phyloP scores from a whole-genome alignment of 2,329 filamentous ascomycete species.

The Beauveria pseudobassiana region DNA sequence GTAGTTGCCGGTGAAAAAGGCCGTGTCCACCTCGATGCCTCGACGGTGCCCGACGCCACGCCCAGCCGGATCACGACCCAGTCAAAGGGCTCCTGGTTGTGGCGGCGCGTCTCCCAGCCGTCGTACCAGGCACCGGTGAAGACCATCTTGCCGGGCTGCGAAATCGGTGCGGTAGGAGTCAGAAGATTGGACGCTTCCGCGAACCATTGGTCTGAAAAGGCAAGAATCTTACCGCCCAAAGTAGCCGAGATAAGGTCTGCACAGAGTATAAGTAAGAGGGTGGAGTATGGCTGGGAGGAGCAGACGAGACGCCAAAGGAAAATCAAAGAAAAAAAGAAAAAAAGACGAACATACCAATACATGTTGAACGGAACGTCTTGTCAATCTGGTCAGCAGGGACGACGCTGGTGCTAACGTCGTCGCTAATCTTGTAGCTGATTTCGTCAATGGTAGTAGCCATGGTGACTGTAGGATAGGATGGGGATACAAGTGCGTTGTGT shows the following conservation, averaged over 20 bases:
- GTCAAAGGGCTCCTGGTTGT: slow-evolving; percentile 58
- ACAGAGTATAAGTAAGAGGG: not conserved
- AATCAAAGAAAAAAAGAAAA: too few species aligned
- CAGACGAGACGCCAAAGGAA: too few species aligned
- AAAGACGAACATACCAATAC: slow-evolving; percentile 44
- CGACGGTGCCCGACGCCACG: slow-evolving; percentile 62
- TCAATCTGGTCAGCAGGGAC: slow-evolving; percentile 51
- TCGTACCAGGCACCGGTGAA: slow-evolving; percentile 65
- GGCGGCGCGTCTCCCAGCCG: slow-evolving; percentile 61
- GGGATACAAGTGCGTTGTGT: not conserved
- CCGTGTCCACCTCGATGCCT: slow-evolving; percentile 71
- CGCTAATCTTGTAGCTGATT: slow-evolving; percentile 48
- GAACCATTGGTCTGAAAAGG: slow-evolving; percentile 62
- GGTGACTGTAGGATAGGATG: slow-evolving; percentile 8
- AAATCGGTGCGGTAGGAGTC: slow-evolving; percentile 55
- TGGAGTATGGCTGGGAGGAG: not conserved
- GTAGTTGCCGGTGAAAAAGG: slow-evolving; percentile 76
- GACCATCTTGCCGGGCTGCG: slow-evolving; percentile 60
- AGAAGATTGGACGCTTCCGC: slow-evolving; percentile 57
- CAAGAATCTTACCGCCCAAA: slow-evolving; percentile 56
- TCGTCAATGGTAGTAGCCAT: slow-evolving; percentile 35
- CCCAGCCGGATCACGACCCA: slow-evolving; percentile 60
- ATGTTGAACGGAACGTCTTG: slow-evolving; percentile 51
- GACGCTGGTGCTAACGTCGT: slow-evolving; percentile 38
- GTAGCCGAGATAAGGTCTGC: slow-evolving; percentile 54